Conservation (phyloP, 2,329 filamentous ascomycete species). For the Pseudogymnoascus sp. region DNA sequence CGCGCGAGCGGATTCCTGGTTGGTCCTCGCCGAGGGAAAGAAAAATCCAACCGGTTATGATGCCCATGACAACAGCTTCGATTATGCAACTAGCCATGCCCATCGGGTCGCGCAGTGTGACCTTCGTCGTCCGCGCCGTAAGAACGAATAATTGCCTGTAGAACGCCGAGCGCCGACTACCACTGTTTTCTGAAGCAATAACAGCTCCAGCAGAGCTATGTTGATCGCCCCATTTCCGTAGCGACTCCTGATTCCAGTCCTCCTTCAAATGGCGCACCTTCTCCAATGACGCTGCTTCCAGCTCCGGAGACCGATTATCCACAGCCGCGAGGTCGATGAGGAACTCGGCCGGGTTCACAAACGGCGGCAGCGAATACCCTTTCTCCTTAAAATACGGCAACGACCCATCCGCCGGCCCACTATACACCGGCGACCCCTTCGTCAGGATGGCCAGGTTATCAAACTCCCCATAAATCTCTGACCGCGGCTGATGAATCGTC, state of each 20-base stretch:
- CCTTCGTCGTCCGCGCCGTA: slow-evolving; percentile 61
- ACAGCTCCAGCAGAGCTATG: background rate
- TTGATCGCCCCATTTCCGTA: slow-evolving; percentile 16
- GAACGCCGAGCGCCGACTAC: slow-evolving; percentile 43
- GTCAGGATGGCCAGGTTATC: slow-evolving; percentile 65
- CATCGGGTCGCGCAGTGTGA: slow-evolving; percentile 69
- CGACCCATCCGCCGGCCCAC: slow-evolving; percentile 50
- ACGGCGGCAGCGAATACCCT: slow-evolving; percentile 57
- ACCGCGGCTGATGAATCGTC: slow-evolving; percentile 70
- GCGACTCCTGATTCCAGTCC: slow-evolving; percentile 46
- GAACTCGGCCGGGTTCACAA: slow-evolving; percentile 72
- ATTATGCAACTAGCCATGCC: slow-evolving; percentile 64
- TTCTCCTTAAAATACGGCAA: slow-evolving; percentile 55
- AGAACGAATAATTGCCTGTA: slow-evolving; percentile 57
- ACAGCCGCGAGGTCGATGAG: slow-evolving; percentile 68
- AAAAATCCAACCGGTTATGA: slow-evolving; percentile 69
- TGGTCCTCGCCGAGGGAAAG: slow-evolving; percentile 56
- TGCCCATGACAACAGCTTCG: slow-evolving; percentile 62
- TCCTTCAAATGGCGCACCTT: slow-evolving; percentile 55
- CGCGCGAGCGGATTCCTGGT: slow-evolving; percentile 63
- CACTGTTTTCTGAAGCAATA: background rate
- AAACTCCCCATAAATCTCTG: slow-evolving; percentile 72
- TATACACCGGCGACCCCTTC: slow-evolving; percentile 60
- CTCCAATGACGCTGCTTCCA: slow-evolving; percentile 51
- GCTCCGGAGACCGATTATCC: slow-evolving; percentile 61